Evolutionary conservation across 2,329 filamentous ascomycete species (phyloP), one percentile per base, ranked within the genome.

Genomic region (Macrophomina pseudophaseolina): DNA sequence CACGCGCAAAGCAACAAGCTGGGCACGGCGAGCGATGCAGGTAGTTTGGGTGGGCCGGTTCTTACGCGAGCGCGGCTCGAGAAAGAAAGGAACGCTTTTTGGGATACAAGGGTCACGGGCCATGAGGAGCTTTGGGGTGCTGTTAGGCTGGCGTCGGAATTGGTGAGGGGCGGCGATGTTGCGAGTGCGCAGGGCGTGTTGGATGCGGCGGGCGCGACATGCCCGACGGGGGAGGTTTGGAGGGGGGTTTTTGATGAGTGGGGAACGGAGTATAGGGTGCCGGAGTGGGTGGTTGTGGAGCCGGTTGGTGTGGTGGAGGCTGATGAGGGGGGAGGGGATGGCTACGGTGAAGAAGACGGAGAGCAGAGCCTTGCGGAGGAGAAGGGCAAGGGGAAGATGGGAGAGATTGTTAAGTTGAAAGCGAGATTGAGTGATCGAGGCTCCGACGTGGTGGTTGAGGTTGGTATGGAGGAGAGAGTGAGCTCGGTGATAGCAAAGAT

Each of bases 101-200:
- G 97, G 78, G 93, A 97, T 68, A 97, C 94, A 1, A 84, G 93
- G 54, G 92, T 96, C 16, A 91, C 90, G 0, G 93, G 93, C 2
- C 85, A 88, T 4, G 74, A 85, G 4, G 92, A 97, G 77, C 86
- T 95, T 32, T 98, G 94, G 94, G 87, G 87, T 71, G 90, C 91
- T 0, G 78, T 97, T 14, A 85, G 85, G 53, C 82, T 88, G 1
- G 90, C 89, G 0, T 83, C 93, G 18, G 86, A 91, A 68, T 81
- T 91, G 6, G 76, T 97, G 68, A 90, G 90, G 80, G 72, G 74
- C 0, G 83, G 80, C 0, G 75, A 81, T 35, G 70, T 83, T 44
- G 75, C 74, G 40, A 78, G 80, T 54, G 94, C 94, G 6, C 93
- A 97, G 80, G 87, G 86, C 65, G 90, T 97, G 66, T 80, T 97